These are phyloP conservation scores for Citrullus colocynthis DNA, from an alignment of 306 rosid species.

Conservation along the genomic window DNA sequence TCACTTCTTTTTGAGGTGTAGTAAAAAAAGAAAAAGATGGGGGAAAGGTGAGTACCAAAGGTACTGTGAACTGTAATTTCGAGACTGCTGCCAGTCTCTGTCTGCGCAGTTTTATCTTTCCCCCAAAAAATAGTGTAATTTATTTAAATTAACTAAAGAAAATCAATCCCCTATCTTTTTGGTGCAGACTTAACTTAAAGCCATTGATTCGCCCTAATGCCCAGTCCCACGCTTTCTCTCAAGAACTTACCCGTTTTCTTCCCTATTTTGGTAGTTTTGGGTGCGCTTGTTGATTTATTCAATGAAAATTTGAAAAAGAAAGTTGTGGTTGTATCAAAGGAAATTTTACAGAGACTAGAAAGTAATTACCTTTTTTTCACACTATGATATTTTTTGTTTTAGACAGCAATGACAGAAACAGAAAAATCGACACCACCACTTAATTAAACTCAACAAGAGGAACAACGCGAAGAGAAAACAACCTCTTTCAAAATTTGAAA, in stretches of 20 bases:
- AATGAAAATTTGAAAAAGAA: neutral
- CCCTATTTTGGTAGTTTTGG: neutral
- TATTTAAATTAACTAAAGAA: neutral
- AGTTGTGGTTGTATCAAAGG: neutral
- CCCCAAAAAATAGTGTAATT: neutral
- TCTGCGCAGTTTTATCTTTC: neutral
- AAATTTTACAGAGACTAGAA: neutral
- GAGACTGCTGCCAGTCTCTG: conserved; percentile 7
- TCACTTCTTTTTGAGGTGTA: too few relatives aligned
- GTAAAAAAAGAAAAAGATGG: neutral
- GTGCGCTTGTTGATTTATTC: neutral
- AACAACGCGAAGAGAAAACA: too few relatives aligned
- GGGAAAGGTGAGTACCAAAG: neutral
- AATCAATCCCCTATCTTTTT: conserved; percentile 1
- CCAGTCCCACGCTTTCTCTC: neutral
- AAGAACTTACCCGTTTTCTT: neutral
- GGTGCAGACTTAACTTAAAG: conserved; percentile 2
- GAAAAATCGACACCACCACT: too few relatives aligned
- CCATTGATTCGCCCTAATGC: neutral
- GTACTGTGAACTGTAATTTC: conserved; percentile 3
- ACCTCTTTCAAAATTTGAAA: too few relatives aligned
- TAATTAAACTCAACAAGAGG: too few relatives aligned
- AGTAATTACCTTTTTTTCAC: neutral
- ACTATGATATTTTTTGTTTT: too few relatives aligned
- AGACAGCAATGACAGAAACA: too few relatives aligned